Base-by-base conservation (phyloP, 495 filamentous ascomycete genomes). In the Hypomontagnella monticulosa region DNA sequence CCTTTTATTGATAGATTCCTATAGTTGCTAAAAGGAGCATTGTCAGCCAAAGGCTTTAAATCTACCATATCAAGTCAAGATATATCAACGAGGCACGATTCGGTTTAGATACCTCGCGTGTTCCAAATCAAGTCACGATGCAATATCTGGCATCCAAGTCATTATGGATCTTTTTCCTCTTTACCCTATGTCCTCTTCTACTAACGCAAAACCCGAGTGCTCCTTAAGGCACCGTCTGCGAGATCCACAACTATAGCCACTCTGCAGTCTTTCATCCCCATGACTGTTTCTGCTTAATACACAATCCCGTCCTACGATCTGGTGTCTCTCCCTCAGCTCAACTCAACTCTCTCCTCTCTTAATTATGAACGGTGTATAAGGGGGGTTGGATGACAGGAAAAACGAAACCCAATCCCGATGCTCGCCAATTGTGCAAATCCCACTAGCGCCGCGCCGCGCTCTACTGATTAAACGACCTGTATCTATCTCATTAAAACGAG, bases 401-500 rank as follows among this genome's bases (percentile, higher is more conserved):
- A 51, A 72, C 53, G 60, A 70, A 61, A 70, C 66, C 69, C 61
- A 57, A 57, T 68, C 69, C 71, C 69, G 61, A 74, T 74, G 71
- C 71, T 70, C 70, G 71, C 69, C 68, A 69, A 71, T 55, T 57
- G 62, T 71, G 51, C 55, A 66, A 71, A 71, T 67, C 64, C 71
- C 66, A 73, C 66, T 63, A 68, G 69, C 71, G 71, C 71, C 71
- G 63, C 67, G 71, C 71, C 71, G 71, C 63, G 71, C 70, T 65
- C 48, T 61, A 71, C 64, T 72, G 62, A 66, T 74, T 74, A 74
- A 74, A 72, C 63, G 71, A 47, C 71, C 69, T 70, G 69, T 68
- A 50, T 74, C 66, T 71, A 74, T 71, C 66, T 69, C 71, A 74
- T 72, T 38, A 74, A 63, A 74, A 71, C 69, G 69, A 72, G 69